Conservation (phyloP, 106 monocot species). For the Dioscorea zingiberensis region DNA sequence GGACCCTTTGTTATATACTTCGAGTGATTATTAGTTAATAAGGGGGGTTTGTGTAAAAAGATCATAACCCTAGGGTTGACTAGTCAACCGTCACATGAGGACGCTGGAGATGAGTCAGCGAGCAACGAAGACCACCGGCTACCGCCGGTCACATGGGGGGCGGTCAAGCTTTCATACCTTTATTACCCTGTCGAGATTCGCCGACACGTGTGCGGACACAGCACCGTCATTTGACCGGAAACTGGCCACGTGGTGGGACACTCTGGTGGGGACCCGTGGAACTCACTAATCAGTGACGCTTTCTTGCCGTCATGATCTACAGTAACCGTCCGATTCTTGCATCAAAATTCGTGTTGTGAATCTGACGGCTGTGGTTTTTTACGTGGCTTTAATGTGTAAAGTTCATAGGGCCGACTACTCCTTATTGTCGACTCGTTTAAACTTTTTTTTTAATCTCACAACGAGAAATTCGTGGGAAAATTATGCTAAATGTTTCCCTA, state of each 20-base stretch:
- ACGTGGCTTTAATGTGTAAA: too few species aligned
- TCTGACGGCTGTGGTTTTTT: not conserved
- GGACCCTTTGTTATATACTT: not conserved
- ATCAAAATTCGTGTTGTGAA: not conserved
- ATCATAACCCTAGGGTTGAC: not conserved
- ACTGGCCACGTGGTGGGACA: slow-evolving; percentile 10
- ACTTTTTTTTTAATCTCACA: too few species aligned
- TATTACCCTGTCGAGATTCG: not conserved
- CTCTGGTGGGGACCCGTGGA: not conserved
- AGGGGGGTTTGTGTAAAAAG: not conserved
- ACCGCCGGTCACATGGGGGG: slow-evolving; percentile 14
- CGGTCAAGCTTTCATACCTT: slow-evolving; percentile 27
- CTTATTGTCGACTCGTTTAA: too few species aligned
- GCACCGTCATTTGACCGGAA: slow-evolving; percentile 18
- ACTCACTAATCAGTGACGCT: not conserved
- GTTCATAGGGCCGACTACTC: too few species aligned
- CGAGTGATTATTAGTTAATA: not conserved
- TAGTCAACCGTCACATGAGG: not conserved
- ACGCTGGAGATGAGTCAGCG: slow-evolving; percentile 20
- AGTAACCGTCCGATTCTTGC: not conserved
- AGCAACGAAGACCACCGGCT: slow-evolving; percentile 11
- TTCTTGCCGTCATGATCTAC: slow-evolving; percentile 2
- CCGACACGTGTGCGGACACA: slow-evolving; percentile 5
- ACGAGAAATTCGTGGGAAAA: too few species aligned
- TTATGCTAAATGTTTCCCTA: too few species aligned